These are phyloP conservation scores for Spathaspora hagerdaliae DNA, from an alignment of 805 yeast genomes.

Conservation along the genomic window DNA sequence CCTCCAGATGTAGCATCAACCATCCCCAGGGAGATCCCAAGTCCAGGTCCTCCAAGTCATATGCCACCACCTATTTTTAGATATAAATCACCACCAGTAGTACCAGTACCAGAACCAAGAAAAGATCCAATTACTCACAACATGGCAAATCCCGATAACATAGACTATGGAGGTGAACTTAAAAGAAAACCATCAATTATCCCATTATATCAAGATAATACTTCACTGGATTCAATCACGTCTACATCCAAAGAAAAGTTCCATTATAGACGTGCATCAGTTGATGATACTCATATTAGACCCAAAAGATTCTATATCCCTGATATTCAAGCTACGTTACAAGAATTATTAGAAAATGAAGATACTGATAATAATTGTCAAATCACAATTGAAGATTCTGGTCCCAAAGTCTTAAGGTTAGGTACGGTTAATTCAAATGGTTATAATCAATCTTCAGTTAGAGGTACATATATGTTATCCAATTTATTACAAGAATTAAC, in stretches of 20 bases:
- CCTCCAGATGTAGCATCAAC: too few species aligned
- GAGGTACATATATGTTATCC: constrained; percentile 88
- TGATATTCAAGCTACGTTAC: constrained; percentile 70
- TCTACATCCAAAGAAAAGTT: constrained; percentile 7
- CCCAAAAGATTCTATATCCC: constrained; percentile 62
- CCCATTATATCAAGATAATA: constrained; percentile 19
- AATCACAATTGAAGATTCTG: constrained; percentile 38
- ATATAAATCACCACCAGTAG: too few species aligned
- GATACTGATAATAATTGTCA: constrained; percentile 85
- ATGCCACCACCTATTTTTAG: neutral
- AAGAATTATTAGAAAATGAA: constrained; percentile 65
- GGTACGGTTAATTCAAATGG: constrained; percentile 84
- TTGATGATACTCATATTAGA: constrained; percentile 21
- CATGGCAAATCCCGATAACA: neutral
- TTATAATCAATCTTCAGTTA: constrained; percentile 61
- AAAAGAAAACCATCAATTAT: constrained; percentile 23
- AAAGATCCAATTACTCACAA: too few species aligned
- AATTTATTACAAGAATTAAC: constrained; percentile 86
- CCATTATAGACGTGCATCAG: constrained; percentile 26
- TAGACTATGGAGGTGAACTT: neutral
- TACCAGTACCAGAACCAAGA: too few species aligned
- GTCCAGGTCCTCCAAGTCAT: too few species aligned
- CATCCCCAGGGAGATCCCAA: too few species aligned
- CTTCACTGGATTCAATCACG: constrained; percentile 6
- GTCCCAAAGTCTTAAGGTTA: constrained; percentile 26